Percentiles rank a stretch among this genome's conserved stretches.
These are phyloP conservation scores for Saccharomyces hybrid DNA, from an alignment of 1,139 yeast genomes.

Conservation along the genomic window DNA sequence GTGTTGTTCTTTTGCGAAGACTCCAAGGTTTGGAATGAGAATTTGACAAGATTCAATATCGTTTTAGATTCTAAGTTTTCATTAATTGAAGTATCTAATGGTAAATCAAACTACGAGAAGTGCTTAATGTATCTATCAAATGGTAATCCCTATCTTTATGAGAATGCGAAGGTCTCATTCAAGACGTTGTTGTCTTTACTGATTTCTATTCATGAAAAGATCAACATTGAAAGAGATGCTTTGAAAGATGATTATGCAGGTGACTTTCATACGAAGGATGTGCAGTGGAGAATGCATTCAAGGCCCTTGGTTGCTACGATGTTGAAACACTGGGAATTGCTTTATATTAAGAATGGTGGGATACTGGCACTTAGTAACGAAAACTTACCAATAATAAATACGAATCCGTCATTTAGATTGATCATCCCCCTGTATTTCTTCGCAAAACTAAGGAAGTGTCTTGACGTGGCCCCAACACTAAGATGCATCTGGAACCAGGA, in stretches of 20 bases:
- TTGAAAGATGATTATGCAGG: constrained; percentile 22
- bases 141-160: constrained; percentile 35
- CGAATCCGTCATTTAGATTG: constrained; percentile 51
- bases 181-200: constrained; percentile 57
- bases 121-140: constrained; percentile 44
- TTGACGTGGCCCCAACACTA: constrained; percentile 51
- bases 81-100: constrained; percentile 52
- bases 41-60: constrained; percentile 33
- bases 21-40: constrained; percentile 50
- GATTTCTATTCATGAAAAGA: constrained; percentile 65
- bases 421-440: constrained; percentile 57
- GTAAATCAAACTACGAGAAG: constrained; percentile 43
- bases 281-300: constrained; percentile 55
- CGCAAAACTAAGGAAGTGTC: constrained; percentile 55
- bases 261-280: constrained; percentile 35
- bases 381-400: constrained; percentile 39
- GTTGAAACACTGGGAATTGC: constrained; percentile 57
- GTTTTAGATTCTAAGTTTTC: constrained; percentile 42
- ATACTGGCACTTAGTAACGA: constrained; percentile 43
- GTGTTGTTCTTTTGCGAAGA: constrained; percentile 59
- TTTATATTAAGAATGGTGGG: constrained; percentile 56
- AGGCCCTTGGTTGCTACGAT: constrained; percentile 49
- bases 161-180: constrained; percentile 40
- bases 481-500: constrained; percentile 52
- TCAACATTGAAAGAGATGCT: constrained; percentile 43